Evolutionary conservation across 768 basidiomycete species (phyloP).

Genomic region (Boletus rubropictus): DNA sequence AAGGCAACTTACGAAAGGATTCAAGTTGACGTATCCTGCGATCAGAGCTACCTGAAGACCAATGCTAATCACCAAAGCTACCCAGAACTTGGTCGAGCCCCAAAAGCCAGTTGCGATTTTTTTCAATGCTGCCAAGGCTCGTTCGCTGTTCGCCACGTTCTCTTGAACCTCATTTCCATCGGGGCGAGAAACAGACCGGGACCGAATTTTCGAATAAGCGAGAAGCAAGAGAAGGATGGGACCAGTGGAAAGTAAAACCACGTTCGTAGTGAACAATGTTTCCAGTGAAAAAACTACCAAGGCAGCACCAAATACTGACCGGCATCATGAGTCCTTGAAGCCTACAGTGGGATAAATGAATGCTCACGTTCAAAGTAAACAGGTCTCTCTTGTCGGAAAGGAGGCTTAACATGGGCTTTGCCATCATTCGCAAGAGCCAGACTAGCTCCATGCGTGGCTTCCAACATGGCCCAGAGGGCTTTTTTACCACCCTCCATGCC

Average conservation of each 20-base stretch:
- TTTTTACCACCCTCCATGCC: constrained; percentile 48
- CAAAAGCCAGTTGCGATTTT: constrained; percentile 32
- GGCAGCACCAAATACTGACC: constrained; percentile 51
- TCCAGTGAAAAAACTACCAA: constrained; percentile 52
- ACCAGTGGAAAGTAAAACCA: constrained; percentile 56
- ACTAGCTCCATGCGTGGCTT: constrained; percentile 53
- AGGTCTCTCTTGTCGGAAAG: constrained; percentile 21
- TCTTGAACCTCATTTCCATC: constrained; percentile 3
- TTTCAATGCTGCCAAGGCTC: constrained; percentile 24
- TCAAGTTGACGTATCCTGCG: constrained; percentile 46
- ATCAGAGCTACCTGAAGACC: constrained; percentile 46
- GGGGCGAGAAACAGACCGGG: not conserved
- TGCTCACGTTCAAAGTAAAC: constrained; percentile 74
- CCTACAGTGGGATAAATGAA: not conserved
- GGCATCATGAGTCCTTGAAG: not conserved
- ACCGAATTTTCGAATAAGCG: constrained; percentile 29
- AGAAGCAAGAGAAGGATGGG: constrained; percentile 50
- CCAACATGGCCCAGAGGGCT: constrained; percentile 78
- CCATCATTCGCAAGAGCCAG: constrained; percentile 46
- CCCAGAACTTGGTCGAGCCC: constrained; percentile 59
- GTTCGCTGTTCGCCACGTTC: constrained; percentile 6
- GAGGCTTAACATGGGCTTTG: constrained; percentile 23
- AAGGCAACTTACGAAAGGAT: constrained; percentile 50
- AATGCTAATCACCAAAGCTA: constrained; percentile 43
- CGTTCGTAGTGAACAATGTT: constrained; percentile 49